phyloP scores from a whole-genome alignment of 148 eudicot genomes.

The Camellia sinensis region DNA sequence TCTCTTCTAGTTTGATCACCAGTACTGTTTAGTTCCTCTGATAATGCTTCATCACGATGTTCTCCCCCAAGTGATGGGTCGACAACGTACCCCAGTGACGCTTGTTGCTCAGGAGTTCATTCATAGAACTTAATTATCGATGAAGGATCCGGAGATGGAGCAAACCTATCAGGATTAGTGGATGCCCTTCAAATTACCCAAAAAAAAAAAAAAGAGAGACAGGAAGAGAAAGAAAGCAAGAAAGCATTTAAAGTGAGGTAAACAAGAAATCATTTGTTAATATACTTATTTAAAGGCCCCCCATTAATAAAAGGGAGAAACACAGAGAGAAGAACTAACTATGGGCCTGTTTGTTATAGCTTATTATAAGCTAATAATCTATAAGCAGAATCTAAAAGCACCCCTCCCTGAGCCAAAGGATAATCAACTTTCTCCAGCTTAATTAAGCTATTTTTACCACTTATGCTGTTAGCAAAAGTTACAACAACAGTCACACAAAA shows the following conservation, averaged over 20 bases:
- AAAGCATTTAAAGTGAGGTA: not conserved
- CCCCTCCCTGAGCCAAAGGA: no score
- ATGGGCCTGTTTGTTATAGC: no score
- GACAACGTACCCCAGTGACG: conserved; percentile 65
- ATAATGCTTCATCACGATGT: conserved; percentile 35
- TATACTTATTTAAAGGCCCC: not conserved
- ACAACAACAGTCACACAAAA: no score
- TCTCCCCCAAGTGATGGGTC: conserved; percentile 51
- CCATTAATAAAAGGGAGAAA: not conserved
- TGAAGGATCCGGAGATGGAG: conserved; percentile 82
- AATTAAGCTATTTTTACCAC: no score
- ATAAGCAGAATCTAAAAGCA: no score
- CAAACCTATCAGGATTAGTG: conserved; percentile 42
- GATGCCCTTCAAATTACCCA: not conserved
- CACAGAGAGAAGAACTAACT: not conserved
- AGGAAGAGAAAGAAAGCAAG: not conserved
- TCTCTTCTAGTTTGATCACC: conserved; percentile 30
- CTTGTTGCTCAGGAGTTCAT: conserved; percentile 86
- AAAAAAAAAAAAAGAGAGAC: no score
- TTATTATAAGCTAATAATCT: no score
- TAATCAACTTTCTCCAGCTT: no score
- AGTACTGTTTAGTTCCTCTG: conserved; percentile 28
- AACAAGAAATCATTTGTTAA: not conserved
- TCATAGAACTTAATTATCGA: conserved; percentile 68
- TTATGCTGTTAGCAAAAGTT: no score